Conservation (phyloP, 176 grass and related monocot species). For the Stipa capillata region DNA sequence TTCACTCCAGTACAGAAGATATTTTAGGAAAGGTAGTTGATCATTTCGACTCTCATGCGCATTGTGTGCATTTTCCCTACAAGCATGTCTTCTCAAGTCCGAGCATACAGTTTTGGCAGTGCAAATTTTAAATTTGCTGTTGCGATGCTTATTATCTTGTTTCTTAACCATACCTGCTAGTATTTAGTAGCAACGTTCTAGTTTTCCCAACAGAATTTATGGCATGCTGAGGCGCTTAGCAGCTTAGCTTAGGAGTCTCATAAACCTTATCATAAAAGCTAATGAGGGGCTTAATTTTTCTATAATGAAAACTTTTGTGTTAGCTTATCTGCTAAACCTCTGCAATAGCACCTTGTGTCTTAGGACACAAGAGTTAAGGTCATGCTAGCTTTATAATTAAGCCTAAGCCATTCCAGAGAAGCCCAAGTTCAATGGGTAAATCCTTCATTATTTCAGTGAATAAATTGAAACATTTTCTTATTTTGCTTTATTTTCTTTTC, state of each 20-base stretch:
- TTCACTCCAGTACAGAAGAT: conserved; percentile 3
- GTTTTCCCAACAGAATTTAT: conserved; percentile 1
- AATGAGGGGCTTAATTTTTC: neutral
- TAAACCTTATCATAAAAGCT: conserved; percentile 13
- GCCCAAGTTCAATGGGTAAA: neutral
- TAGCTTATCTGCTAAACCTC: neutral
- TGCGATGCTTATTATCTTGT: neutral
- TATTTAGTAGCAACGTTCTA: neutral
- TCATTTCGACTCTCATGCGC: conserved; percentile 16
- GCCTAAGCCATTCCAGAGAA: neutral
- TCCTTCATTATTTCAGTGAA: neutral
- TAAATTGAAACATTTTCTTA: neutral
- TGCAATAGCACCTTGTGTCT: neutral
- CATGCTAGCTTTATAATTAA: neutral
- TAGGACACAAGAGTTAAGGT: neutral
- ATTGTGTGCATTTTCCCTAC: conserved; percentile 9
- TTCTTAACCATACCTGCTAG: neutral
- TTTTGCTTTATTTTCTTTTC: neutral
- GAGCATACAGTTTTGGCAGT: conserved; percentile 16
- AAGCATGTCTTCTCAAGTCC: conserved; percentile 14
- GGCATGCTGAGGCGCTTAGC: neutral
- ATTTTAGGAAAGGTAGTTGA: conserved; percentile 25
- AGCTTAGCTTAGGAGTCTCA: neutral
- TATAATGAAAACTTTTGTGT: neutral
- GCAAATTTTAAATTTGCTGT: too few species aligned